Evolutionary conservation across 257 asterid genomes (phyloP).

Genomic region (Nicotiana tomentosiformis): DNA sequence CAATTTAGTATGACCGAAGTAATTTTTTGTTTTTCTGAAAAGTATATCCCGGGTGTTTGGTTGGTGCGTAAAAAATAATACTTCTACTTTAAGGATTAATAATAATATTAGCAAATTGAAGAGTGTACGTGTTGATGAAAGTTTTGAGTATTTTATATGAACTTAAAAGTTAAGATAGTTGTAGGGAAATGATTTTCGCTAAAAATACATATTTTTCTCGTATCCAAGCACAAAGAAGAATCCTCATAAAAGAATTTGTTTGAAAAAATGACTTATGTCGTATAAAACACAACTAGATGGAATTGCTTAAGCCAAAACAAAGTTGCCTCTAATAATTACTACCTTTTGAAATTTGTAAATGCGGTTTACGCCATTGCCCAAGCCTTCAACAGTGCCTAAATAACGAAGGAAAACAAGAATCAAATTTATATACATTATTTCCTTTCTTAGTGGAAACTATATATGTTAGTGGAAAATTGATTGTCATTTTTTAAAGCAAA

Average conservation of each 20-base stretch:
- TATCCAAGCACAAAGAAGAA: not conserved
- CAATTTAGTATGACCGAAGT: not conserved
- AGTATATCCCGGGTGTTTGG: not conserved
- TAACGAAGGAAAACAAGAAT: not conserved
- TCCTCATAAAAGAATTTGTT: not conserved
- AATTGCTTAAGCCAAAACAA: not conserved
- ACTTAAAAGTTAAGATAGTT: not conserved
- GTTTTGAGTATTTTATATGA: not conserved
- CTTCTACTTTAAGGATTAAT: too few relatives aligned
- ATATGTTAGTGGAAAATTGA: not conserved
- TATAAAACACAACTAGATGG: not conserved
- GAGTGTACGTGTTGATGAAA: not conserved
- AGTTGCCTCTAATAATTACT: not conserved
- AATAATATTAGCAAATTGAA: not conserved
- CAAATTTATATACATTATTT: not conserved
- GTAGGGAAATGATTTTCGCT: not conserved
- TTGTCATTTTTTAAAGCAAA: not conserved
- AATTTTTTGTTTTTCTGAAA: too few relatives aligned
- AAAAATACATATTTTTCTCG: too few relatives aligned
- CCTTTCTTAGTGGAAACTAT: not conserved
- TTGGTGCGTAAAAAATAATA: too few relatives aligned
- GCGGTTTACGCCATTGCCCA: constrained; percentile 15
- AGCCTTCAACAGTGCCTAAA: constrained; percentile 26
- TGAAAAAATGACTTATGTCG: not conserved
- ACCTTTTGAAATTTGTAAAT: constrained; percentile 46